Conservation (phyloP, 108 stramenopile species). For the Cylindrotheca closterium region DNA sequence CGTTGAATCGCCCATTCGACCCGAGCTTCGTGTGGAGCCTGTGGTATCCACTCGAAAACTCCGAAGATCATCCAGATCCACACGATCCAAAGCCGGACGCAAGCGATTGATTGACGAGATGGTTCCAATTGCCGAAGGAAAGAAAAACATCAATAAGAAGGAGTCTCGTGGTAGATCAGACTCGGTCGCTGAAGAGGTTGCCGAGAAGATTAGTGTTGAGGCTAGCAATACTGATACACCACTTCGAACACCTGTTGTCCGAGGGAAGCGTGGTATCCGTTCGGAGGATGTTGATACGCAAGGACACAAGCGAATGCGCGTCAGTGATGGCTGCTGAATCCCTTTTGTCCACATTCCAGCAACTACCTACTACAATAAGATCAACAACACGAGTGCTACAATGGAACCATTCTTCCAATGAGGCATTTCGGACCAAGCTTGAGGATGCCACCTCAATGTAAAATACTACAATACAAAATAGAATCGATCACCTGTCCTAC, state of each 20-base stretch:
- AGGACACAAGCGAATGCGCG: slow-evolving; percentile 14
- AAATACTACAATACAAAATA: no score
- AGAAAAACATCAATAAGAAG: no score
- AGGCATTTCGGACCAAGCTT: no score
- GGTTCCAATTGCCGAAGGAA: not conserved
- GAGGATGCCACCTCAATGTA: no score
- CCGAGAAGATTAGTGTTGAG: slow-evolving; percentile 20
- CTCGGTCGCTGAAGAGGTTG: slow-evolving; percentile 18
- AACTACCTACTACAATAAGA: no score
- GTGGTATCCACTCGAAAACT: not conserved
- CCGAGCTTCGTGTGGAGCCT: slow-evolving; percentile 1
- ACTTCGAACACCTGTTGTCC: slow-evolving; percentile 3
- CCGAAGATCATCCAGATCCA: not conserved
- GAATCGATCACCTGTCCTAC: no score
- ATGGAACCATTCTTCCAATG: no score
- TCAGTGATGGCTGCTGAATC: slow-evolving; percentile 1
- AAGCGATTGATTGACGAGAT: slow-evolving; percentile 32
- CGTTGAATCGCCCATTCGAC: slow-evolving; percentile 2
- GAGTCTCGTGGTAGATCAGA: slow-evolving; percentile 21
- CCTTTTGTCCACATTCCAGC: no score
- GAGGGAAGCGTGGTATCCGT: slow-evolving; percentile 11
- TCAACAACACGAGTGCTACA: no score
- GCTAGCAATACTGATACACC: not conserved
- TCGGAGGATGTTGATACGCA: slow-evolving; percentile 2
- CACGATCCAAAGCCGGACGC: not conserved